These are phyloP conservation scores for Magnolia changhungtana DNA, from an alignment of 164 flowering plant species.

Conservation along the genomic window DNA sequence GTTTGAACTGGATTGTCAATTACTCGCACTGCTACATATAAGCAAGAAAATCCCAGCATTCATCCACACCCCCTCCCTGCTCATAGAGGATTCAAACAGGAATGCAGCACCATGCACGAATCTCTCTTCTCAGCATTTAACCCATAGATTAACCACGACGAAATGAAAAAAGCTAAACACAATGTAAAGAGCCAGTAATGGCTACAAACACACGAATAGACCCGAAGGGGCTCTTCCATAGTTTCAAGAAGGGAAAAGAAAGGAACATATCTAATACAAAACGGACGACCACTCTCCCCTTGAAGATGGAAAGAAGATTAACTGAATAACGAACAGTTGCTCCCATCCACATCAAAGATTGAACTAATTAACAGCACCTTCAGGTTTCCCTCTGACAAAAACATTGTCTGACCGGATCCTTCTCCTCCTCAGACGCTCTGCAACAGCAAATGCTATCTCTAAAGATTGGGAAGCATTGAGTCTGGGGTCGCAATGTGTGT, in stretches of 20 bases:
- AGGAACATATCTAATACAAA: background rate
- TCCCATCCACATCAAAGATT: background rate
- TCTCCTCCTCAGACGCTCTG: slow-evolving; percentile 53
- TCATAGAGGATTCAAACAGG: background rate
- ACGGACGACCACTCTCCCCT: background rate
- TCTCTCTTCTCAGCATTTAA: background rate
- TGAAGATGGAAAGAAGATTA: background rate
- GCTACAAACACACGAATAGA: too few relatives aligned
- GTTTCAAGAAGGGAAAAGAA: background rate
- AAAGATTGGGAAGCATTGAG: slow-evolving; percentile 67
- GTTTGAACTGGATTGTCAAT: too few relatives aligned
- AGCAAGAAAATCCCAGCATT: too few relatives aligned
- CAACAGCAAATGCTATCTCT: slow-evolving; percentile 52
- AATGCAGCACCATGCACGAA: background rate
- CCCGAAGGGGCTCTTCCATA: background rate
- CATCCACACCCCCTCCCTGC: too few relatives aligned
- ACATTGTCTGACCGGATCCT: slow-evolving; percentile 24
- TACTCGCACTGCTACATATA: too few relatives aligned
- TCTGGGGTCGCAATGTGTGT: slow-evolving; percentile 69
- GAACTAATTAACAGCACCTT: background rate
- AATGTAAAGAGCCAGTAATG: too few relatives aligned
- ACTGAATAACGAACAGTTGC: background rate
- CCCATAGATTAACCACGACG: background rate
- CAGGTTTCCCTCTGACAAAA: background rate
- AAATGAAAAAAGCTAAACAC: background rate